Base-by-base conservation (phyloP, 2,329 filamentous ascomycete species). In the Hawksworthiomyces lignivorus region DNA sequence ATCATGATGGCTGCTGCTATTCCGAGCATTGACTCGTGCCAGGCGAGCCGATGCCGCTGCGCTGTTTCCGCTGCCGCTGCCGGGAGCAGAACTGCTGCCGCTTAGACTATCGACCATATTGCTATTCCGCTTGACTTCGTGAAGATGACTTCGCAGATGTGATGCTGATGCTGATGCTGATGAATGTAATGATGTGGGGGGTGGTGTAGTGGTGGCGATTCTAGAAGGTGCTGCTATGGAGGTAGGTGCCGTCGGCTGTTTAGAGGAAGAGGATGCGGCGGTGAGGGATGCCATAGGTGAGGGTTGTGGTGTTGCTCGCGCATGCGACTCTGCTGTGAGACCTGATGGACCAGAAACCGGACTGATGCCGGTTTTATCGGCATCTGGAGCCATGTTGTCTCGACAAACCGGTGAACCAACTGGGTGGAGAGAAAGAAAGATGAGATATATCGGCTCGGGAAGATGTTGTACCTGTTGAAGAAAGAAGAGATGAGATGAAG, bases 161-260 rank as follows among this genome's bases (percentile, higher is more conserved):
- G 32, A 9, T 14, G 36, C 15, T 22, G 37, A 27, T 11, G 28
- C 19, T 4, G 34, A 28, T 14, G 40, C 40, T 7, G 28, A 30
- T 30, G 28, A 30, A 11, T 11, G 11, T 7, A 10, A 9, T n/a
- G n/a, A 5, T 19, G 34, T 20, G 11, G 40, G 34, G 3, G 47
- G 43, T 2, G 42, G 44, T 34, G 44, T 44, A 9, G 44, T 49
- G 26, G 47, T 43, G 10, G 48, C 38, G 44, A 38, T 48, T 24
- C 44, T 29, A 7, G 40, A 30, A 3, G 46, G 22, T 7, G 35
- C n/a, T 19, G 38, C 38, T 3, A 30, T 18, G 6, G 28, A n/a
- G 12, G 36, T 21, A 14, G 32, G 15, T n/a, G n/a, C n/a, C 15
- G 33, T 20, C 5, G 37, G 22, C 5, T 39, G 19, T 19, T 39